Evolutionary conservation across 2,329 filamentous ascomycete species (phyloP), one percentile per base, ranked within the genome.

Genomic region (Penicillium sclerotiorum): DNA sequence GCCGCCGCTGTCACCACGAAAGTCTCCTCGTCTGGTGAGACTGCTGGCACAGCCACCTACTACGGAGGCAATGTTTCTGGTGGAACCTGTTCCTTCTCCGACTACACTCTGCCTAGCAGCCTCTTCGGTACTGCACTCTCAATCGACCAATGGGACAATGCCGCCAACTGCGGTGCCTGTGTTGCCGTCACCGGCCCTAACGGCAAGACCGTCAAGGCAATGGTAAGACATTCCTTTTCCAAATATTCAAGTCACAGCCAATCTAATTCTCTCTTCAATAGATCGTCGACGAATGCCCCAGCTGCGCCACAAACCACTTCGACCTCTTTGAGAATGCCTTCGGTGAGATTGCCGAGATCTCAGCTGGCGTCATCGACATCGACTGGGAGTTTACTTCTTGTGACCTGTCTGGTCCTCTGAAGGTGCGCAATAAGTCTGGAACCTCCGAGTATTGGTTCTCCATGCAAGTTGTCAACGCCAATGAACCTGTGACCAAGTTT

Each of bases 391-490:
- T 75, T 52, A 74, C 81, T 9, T 60, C 74, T 17, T 83, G 81
- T 59, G 77, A 75, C 36, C 79, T 83, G 60, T 73, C 73, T 40
- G 67, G 71, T 0, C 75, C 79, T 1, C 66, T 84, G 8, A 58
- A 72, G 38, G 71, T 83, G 20, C 75, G 77, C 65, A 80, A 80
- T 69, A 82, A 83, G 64, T 71, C 63, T 13, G 67, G 66, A 5
- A 63, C 73, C 3, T 79, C 76, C 4, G 62, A 68, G 23, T 75
- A 76, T 65, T 82, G 80, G 79, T 83, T 83, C 70, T 76, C 75
- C 40, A 83, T 84, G 76, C 85, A 88, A 66, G 83, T 87, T 36
- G 74, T 85, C 60, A 86, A 87, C 68, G 71, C 80, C 60, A 85
- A 84, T 64, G 73, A 80, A 52, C 74, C 77, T 13, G 76, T 87